Base-by-base conservation (phyloP, 2,329 filamentous ascomycete species). In the Lasiodiplodia sp. region DNA sequence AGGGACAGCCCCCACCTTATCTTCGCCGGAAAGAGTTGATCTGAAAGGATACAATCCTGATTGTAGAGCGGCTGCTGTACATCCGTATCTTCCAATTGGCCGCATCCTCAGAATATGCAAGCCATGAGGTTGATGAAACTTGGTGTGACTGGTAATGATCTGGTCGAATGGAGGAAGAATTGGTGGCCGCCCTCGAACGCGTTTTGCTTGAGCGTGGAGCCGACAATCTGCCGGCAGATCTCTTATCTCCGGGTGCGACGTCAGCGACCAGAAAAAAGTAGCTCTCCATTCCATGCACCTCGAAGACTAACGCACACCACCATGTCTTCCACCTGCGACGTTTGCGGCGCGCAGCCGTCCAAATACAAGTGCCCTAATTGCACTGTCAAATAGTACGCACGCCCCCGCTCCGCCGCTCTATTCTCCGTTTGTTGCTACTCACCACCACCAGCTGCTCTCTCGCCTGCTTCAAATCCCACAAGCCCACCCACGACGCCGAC, bases 281-380 rank as follows among this genome's bases (percentile, higher is more conserved):
- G 7, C 25, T n/a, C 23, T n/a, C 40, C 16, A 34, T 12, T 21
- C 23, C 8, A 49, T 23, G 12, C 2, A 31, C 14, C 4, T 21
- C 34, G 31, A 34, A 3, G 31, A 8, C 31, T 34, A 34, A 34
- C 8, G 0, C 31, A 34, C 31, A 34, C 31, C 31, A 18, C 21
- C 47, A 67, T 67, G 56, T 34, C 56, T 31, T 23, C 56, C 21
- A 23, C 49, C 23, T 68, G 66, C 57, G 57, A 51, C 47, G 49
- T 68, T 37, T 68, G 66, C 56, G 23, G 28, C 49, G 56, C 49
- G 14, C 66, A 63, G 49, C 47, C 56, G n/a, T 25, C 47, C 21
- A 68, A 63, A 38, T 68, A 68, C 66, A 68, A 62, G 18, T 68
- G 66, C 34, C 66, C 66, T 18, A 53, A 28, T 12, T 68, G 66